These are phyloP conservation scores for Fragilaria crotonensis DNA, from an alignment of 108 stramenopile species.

Conservation along the genomic window DNA sequence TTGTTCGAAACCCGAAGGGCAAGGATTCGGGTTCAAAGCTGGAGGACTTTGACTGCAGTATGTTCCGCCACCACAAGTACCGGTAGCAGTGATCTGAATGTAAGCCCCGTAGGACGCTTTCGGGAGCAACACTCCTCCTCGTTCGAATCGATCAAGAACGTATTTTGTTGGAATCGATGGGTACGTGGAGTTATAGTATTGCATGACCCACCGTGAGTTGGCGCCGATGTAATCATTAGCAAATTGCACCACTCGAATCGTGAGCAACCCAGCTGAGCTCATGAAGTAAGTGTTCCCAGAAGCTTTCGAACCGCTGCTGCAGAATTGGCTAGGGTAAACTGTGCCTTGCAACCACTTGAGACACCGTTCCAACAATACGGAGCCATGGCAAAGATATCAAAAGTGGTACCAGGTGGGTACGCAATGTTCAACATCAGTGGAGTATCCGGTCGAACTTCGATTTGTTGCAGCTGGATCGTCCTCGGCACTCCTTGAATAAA, in stretches of 20 bases:
- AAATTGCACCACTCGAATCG: constrained; percentile 3
- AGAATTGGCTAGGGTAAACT: neutral
- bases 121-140: constrained; percentile 4
- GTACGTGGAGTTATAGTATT: neutral
- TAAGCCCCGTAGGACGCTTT: neutral
- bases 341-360: neutral
- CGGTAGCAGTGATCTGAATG: neutral
- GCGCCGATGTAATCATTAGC: neutral
- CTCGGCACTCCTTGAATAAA: constrained; percentile 24
- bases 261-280: constrained; percentile 4
- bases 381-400: constrained; percentile 6
- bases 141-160: constrained; percentile 8
- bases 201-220: neutral
- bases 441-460: constrained; percentile 11
- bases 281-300: constrained; percentile 10
- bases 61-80: neutral
- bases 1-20: constrained; percentile 1
- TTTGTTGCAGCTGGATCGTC: neutral
- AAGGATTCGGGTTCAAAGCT: neutral
- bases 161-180: neutral
- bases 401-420: constrained; percentile 11
- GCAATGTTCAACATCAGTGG: constrained; percentile 10
- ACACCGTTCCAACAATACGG: constrained; percentile 4
- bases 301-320: constrained; percentile 6
- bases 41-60: neutral